Base-by-base conservation (phyloP, 139 green algal species). In the Asterochloris erici region DNA sequence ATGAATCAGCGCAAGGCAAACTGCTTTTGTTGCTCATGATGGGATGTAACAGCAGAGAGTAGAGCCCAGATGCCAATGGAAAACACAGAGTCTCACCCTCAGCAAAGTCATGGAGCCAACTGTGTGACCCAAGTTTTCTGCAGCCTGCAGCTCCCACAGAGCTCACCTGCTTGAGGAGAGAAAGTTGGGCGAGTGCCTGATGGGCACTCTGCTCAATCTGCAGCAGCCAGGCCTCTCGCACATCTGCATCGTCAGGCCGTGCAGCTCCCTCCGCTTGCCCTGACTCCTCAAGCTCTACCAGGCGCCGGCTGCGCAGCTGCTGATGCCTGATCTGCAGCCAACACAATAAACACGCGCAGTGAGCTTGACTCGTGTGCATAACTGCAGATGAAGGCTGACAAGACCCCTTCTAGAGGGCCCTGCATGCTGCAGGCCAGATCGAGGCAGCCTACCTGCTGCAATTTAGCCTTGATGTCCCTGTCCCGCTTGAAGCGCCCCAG, bases 401-500 rank as follows among this genome's bases (percentile, higher is more conserved):
- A 29, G 9, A 38, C 4, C 14, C 16, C 14, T 54, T 9, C 26
- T 28, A 9, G 1, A 76, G 26, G 1, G 23, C 70, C n/a, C n/a
- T 29, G 23, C 1, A 76, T 76, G 70, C 70, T 76, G 70, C 2
- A 54, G 70, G 24, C 9, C 70, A 76, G 70, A 61, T 29, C 1
- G 26, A 76, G 26, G 70, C 24, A 29, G 24, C 24, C 23, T 61
- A 29, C n/a, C 26, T 76, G 70, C 24, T 15, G 19, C 12, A 89
- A 28, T 47, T 84, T 68, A 11, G 82, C 82, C 60, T 74, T 85
- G 71, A 89, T 77, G n/a, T 29, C 74, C 82, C 86, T 87, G 62
- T 92, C 89, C 60, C 81, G 79, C 77, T 92, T 93, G 84, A 93
- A 94, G 61, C 86, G 84, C 74, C 87, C 84, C n/a, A 94, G 89